Conservation (phyloP, 352 stramenopile genomes). For the Phytophthora hybrid region DNA sequence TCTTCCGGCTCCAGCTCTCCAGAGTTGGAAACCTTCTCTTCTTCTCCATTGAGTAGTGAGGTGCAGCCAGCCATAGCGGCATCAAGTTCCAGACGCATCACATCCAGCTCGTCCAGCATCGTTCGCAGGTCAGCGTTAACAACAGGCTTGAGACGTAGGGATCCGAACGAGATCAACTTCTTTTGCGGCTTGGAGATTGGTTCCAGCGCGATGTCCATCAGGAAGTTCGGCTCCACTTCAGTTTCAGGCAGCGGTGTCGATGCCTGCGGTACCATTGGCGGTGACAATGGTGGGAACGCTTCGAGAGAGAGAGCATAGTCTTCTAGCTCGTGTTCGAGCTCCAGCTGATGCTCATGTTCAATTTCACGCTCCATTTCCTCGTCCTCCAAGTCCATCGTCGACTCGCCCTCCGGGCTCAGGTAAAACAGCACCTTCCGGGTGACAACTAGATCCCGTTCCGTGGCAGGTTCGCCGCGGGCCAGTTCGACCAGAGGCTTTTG, state of each 20-base stretch:
- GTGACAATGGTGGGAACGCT: conserved; percentile 34
- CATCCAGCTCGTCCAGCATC: conserved; percentile 55
- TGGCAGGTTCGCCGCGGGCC: conserved; percentile 27
- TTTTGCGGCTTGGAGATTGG: conserved; percentile 39
- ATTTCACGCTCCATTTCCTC: conserved; percentile 27
- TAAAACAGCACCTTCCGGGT: conserved; percentile 50
- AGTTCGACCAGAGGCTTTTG: conserved; percentile 38
- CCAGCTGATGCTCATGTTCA: conserved; percentile 19
- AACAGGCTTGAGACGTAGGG: conserved; percentile 31
- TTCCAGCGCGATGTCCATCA: conserved; percentile 52
- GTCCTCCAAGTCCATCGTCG: conserved; percentile 24
- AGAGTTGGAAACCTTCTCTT: conserved; percentile 23
- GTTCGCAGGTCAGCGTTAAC: conserved; percentile 41
- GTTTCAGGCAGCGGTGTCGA: conserved; percentile 6
- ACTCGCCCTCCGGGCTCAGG: conserved; percentile 22
- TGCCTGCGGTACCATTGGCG: conserved; percentile 17
- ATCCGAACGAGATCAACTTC: conserved; percentile 27
- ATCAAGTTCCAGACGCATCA: conserved; percentile 47
- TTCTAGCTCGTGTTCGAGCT: conserved; percentile 27
- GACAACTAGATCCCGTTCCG: conserved; percentile 32
- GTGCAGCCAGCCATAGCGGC: conserved; percentile 45
- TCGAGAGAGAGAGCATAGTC: conserved; percentile 23
- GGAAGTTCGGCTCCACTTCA: conserved; percentile 45
- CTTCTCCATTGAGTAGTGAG: conserved; percentile 29
- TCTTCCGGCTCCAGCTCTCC: conserved; percentile 36